These are phyloP conservation scores for Pleurostoma richardsiae DNA, from an alignment of 2,329 filamentous ascomycete species.

Conservation along the genomic window DNA sequence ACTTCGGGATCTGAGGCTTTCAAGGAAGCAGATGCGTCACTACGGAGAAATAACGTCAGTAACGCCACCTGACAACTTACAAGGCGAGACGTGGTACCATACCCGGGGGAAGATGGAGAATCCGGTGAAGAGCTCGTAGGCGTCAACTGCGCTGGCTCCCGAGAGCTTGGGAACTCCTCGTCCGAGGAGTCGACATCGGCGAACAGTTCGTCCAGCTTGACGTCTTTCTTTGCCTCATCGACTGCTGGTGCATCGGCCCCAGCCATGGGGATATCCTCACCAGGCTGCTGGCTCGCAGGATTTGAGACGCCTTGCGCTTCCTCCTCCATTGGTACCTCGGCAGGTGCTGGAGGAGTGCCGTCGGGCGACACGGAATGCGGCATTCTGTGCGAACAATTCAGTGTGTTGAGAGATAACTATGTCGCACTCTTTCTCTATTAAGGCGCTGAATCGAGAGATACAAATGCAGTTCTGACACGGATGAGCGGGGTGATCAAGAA, in stretches of 20 bases:
- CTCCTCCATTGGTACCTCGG: slow-evolving; percentile 15
- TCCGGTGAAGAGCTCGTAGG: slow-evolving; percentile 35
- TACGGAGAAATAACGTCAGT: slow-evolving; percentile 9
- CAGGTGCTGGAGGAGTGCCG: slow-evolving; percentile 13
- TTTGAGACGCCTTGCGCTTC: slow-evolving; percentile 18
- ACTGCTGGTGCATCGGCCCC: slow-evolving; percentile 20
- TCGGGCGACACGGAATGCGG: slow-evolving; percentile 37
- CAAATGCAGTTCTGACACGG: too few relatives aligned
- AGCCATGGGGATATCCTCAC: slow-evolving; percentile 35
- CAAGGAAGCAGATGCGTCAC: slow-evolving; percentile 26
- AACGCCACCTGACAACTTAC: too few relatives aligned
- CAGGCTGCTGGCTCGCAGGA: slow-evolving; percentile 21
- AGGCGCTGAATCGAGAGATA: too few relatives aligned
- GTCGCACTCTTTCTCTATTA: too few relatives aligned
- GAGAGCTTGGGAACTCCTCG: slow-evolving; percentile 54
- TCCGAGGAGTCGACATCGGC: slow-evolving; percentile 50
- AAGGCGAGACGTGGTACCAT: too few relatives aligned
- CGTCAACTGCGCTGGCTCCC: slow-evolving; percentile 22
- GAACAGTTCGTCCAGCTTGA: slow-evolving; percentile 56
- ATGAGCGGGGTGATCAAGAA: too few relatives aligned
- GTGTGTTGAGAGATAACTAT: too few relatives aligned
- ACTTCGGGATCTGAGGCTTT: slow-evolving; percentile 68
- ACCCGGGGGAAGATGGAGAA: slow-evolving; percentile 24
- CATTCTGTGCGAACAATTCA: slow-evolving; percentile 23
- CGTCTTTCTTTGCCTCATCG: slow-evolving; percentile 32